phyloP scores from a whole-genome alignment of 139 green algal species.

The Chlorella sp. region DNA sequence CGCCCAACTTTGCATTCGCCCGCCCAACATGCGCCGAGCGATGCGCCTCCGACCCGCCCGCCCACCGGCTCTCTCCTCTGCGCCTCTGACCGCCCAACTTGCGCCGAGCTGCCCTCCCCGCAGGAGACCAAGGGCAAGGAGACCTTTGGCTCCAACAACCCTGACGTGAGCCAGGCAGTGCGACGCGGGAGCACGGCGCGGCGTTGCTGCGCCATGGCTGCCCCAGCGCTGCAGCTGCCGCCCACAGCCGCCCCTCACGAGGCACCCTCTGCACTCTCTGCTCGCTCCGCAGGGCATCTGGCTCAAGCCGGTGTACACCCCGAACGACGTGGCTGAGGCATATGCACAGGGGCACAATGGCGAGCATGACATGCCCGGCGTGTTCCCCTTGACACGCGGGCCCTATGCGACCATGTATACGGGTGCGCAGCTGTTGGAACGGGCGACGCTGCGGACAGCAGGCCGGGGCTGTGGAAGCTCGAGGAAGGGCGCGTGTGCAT shows the following conservation, averaged over 20 bases:
- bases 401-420: slow-evolving; percentile 75
- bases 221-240: too few species aligned
- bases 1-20: too few species aligned
- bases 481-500: too few species aligned
- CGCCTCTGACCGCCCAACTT: too few species aligned
- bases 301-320: slow-evolving; percentile 63
- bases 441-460: neutral
- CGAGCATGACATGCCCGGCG: slow-evolving; percentile 53
- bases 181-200: neutral
- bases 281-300: slow-evolving; percentile 29
- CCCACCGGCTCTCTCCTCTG: too few species aligned
- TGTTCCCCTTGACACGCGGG: slow-evolving; percentile 64
- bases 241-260: neutral
- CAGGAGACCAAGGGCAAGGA: slow-evolving; percentile 48
- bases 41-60: too few species aligned
- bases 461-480: neutral
- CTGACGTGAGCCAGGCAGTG: slow-evolving; percentile 9
- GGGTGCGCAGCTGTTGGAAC: neutral
- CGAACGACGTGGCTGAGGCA: slow-evolving; percentile 35
- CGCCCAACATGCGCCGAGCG: too few species aligned
- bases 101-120: too few species aligned
- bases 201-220: too few species aligned
- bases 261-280: neutral
- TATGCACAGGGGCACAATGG: slow-evolving; percentile 18
- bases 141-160: slow-evolving; percentile 19